Base-by-base conservation (phyloP, 2,329 filamentous ascomycete genomes). In the Paecilomyces variotii region DNA sequence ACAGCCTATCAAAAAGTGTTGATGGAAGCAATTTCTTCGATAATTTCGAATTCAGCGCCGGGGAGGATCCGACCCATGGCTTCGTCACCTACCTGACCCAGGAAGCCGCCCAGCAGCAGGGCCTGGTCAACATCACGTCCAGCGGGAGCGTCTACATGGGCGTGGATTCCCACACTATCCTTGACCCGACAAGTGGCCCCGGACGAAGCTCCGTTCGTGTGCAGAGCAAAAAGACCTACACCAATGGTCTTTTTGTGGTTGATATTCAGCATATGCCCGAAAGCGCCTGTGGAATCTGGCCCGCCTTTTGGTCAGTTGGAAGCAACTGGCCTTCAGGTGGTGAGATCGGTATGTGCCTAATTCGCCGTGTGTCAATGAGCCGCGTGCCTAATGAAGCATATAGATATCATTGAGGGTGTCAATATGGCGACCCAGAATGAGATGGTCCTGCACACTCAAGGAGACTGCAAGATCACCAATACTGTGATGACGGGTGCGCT, bases 371-470 rank as follows among this genome's bases (percentile, higher is more conserved):
- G 4, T 10, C 30, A n/a, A n/a, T 6, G 19, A 9, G 24, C 10
- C 14, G 3, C 28, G 24, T 26, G 14, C 9, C n/a, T 53, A 53
- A 53, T 30, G 10, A 30, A 6, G 2, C 10, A 53, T 14, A 14
- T 19, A 54, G 57, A 82, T 63, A 76, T 82, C 55, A 78, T 81
- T 60, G 80, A 82, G 63, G 78, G 77, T 5, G 78, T 82, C 58
- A 81, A 82, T 61, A 60, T 71, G 55, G 70, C 77, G 58, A 65
- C 72, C 28, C 70, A 68, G 57, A 77, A 76, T 58, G 67, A 75
- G 51, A 80, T 81, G 64, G 79, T 80, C 11, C 70, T 82, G 51
- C 80, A 82, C 61, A 82, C 80, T 0, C 68, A 70, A 11, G 69
- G 71, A 2, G 75, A 73, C 4, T 80, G 80, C 64, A 72, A 66